A percentile compares a stretch with the other conserved stretches of the same genome.
Conservation (phyloP, 805 yeast species). For the Torulaspora quercuum region DNA sequence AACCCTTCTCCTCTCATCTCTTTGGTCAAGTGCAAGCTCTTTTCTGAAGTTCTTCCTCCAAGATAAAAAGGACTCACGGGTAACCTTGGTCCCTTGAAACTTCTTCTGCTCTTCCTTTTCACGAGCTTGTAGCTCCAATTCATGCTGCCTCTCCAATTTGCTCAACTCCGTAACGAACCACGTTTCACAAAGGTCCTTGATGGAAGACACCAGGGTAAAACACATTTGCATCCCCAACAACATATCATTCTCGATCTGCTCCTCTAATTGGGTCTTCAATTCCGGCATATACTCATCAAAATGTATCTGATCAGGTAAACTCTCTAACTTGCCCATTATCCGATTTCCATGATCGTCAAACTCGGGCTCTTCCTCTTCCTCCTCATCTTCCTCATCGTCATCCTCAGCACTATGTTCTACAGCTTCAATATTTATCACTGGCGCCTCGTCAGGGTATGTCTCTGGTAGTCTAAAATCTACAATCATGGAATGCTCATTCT, state of each 20-base stretch:
- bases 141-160: conserved; percentile 52
- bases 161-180: conserved; percentile 58
- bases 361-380: conserved; percentile 37
- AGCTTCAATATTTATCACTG: conserved; percentile 48
- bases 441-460: conserved; percentile 77
- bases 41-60: conserved; percentile 75
- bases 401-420: conserved; percentile 33
- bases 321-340: conserved; percentile 44
- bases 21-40: conserved; percentile 67
- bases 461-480: conserved; percentile 71
- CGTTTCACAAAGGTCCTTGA: conserved; percentile 79
- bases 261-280: conserved; percentile 37
- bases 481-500: conserved; percentile 51
- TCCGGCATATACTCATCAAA: conserved; percentile 47
- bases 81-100: conserved; percentile 87
- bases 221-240: conserved; percentile 90
- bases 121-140: conserved; percentile 53
- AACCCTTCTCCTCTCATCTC: conserved; percentile 49
- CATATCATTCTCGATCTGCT: conserved; percentile 49
- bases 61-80: conserved; percentile 61
- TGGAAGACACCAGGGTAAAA: conserved; percentile 69
- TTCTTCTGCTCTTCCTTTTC: conserved; percentile 86
- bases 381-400: conserved; percentile 38
- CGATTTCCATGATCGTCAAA: conserved; percentile 49
- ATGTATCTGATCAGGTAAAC: conserved; percentile 55